A percentile compares a stretch with the other conserved stretches of the same genome.
Evolutionary conservation across 164 flowering plant genomes (phyloP).

Genomic region (Magnolia kwangsiensis): DNA sequence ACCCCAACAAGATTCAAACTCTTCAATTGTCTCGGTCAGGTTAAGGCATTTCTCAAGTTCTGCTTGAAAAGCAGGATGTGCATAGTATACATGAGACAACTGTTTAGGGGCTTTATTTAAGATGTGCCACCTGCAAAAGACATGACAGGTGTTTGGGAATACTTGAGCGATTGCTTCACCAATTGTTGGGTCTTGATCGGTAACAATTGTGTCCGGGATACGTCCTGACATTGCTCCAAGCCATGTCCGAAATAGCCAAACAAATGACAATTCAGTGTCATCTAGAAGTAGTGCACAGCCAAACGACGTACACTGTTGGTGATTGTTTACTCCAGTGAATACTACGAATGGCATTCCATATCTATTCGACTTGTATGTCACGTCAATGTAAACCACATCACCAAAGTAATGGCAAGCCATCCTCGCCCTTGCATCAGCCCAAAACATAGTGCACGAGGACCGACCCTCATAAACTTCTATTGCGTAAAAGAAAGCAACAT

Average conservation of each 20-base stretch:
- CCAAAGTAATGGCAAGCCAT: slow-evolving; percentile 39
- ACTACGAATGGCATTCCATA: slow-evolving; percentile 39
- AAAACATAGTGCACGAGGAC: slow-evolving; percentile 35
- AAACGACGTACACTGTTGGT: slow-evolving; percentile 41
- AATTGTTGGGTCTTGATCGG: slow-evolving; percentile 36
- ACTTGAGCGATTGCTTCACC: slow-evolving; percentile 30
- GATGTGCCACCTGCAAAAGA: slow-evolving; percentile 46
- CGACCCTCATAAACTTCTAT: slow-evolving; percentile 41
- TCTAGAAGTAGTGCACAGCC: slow-evolving; percentile 42
- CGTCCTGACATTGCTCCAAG: slow-evolving; percentile 34
- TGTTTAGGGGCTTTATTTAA: slow-evolving; percentile 37
- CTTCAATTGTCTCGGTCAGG: slow-evolving; percentile 37
- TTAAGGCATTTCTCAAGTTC: slow-evolving; percentile 40
- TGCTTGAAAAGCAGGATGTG: slow-evolving; percentile 35
- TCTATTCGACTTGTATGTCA: slow-evolving; percentile 36
- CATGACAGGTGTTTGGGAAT: slow-evolving; percentile 39
- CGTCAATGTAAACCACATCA: slow-evolving; percentile 40
- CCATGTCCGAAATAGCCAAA: slow-evolving; percentile 45
- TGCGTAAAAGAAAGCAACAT: slow-evolving; percentile 35
- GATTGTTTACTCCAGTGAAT: slow-evolving; percentile 46
- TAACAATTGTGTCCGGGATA: slow-evolving; percentile 36
- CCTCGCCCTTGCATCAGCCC: slow-evolving; percentile 38
- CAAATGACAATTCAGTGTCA: slow-evolving; percentile 38
- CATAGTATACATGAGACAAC: slow-evolving; percentile 25
- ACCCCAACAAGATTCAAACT: slow-evolving; percentile 62